Evolutionary conservation across 306 rosid genomes (phyloP), one percentile per base, ranked within the genome.

Genomic region (Lupinus albus): DNA sequence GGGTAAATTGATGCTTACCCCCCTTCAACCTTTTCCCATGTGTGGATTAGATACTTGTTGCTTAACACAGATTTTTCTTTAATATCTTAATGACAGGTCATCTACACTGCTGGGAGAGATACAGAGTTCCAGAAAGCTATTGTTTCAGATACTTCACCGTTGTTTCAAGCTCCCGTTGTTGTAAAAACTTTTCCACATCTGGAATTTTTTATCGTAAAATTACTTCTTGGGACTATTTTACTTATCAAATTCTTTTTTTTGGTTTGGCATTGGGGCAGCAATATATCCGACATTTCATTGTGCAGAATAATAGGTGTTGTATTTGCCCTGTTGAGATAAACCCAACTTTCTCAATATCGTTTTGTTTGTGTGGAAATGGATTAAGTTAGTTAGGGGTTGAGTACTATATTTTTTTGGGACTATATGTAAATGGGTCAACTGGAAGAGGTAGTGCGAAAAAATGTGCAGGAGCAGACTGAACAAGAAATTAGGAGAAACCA

Each of bases 21-120:
- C 9, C 67, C 36, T 57, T 58, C 46, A 56, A 69, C 17, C 45
- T 33, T 17, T 46, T 7, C 45, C 49, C 20, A 2, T 14, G 6
- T 32, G 21, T 8, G 5, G 13, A 30, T 18, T 16, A 11, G 46
- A 15, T 14, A 17, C 45, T 32, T 11, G 25, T 79, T 30, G 59
- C 69, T 16, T 67, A 68, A 66, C 45, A 6, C 45, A 28, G 54
- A 52, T 47, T 51, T 68, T 64, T 59, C 59, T 71, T 57, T 76
- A 41, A 70, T 75, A 72, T 71, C 33, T 66, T 76, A 74, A 28
- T 70, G 72, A 32, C 86, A 93, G 98, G 94, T 93, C 76, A 93
- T 86, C 80, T 88, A 89, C 79, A 93, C 98, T 7, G 97, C 67
- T 69, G 98, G 97, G 78, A 93, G 92, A 81, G 97, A 89, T 64